Evolutionary conservation across 441 rosid species (phyloP).

Genomic region (Heliophila coronopifolia): DNA sequence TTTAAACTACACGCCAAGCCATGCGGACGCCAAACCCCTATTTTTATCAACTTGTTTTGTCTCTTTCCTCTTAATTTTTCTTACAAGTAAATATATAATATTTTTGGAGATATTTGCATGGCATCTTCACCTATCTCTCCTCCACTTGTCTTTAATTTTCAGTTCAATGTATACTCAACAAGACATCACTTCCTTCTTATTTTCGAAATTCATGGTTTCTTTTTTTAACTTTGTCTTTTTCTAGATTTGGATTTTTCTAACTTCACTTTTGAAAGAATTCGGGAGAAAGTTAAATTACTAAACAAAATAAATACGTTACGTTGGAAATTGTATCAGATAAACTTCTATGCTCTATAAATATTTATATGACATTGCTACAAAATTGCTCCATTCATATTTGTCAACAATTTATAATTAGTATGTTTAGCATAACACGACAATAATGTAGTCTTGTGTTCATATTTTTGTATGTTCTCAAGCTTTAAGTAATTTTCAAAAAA

Average conservation of each 20-base stretch:
- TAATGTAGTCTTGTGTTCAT: not conserved
- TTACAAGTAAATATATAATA: not conserved
- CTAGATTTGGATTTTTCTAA: conserved; percentile 10
- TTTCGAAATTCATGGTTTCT: conserved; percentile 14
- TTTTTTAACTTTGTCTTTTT: too few relatives aligned
- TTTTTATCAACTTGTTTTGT: not conserved
- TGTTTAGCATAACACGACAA: conserved; percentile 17
- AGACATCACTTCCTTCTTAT: not conserved
- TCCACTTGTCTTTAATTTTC: conserved; percentile 28
- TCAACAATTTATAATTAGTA: not conserved
- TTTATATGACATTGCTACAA: not conserved
- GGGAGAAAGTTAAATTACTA: conserved; percentile 16
- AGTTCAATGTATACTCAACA: conserved; percentile 27
- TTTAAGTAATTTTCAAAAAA: too few relatives aligned
- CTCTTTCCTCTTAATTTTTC: not conserved
- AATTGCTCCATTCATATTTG: not conserved
- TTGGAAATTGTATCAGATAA: conserved; percentile 22
- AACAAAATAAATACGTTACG: conserved; percentile 16
- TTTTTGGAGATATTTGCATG: conserved; percentile 31
- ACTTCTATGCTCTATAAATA: conserved; percentile 10
- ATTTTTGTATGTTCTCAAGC: not conserved
- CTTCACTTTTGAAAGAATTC: conserved; percentile 19
- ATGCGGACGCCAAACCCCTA: conserved; percentile 7
- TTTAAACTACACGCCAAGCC: conserved; percentile 26
- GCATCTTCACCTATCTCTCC: conserved; percentile 29